Conservation (phyloP, 2,329 filamentous ascomycete genomes). For the Fonsecaea erecta region DNA sequence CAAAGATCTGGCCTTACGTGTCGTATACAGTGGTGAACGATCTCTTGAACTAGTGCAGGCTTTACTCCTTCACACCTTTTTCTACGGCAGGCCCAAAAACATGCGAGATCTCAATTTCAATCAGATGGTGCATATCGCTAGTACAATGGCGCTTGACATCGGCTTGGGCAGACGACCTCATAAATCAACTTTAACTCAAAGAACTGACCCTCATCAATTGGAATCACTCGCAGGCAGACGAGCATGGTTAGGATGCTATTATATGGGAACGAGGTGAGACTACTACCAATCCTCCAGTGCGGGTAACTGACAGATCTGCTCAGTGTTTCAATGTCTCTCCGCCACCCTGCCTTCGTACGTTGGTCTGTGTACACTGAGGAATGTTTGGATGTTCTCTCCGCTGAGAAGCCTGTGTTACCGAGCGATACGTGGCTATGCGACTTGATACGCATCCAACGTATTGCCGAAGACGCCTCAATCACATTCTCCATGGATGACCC, state of each 20-base stretch:
- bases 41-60: constrained; percentile 81
- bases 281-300: background rate
- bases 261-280: constrained; percentile 58
- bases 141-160: constrained; percentile 80
- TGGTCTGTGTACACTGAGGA: constrained; percentile 69
- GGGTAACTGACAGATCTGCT: background rate
- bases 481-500: constrained; percentile 72
- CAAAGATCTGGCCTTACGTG: constrained; percentile 72
- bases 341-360: constrained; percentile 61
- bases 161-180: constrained; percentile 67
- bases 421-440: constrained; percentile 62
- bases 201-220: constrained; percentile 42
- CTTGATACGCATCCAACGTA: constrained; percentile 63
- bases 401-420: constrained; percentile 58
- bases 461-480: constrained; percentile 70
- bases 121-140: constrained; percentile 78
- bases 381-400: constrained; percentile 62
- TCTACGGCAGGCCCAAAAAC: constrained; percentile 83
- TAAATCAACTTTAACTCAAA: constrained; percentile 44
- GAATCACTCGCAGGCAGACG: constrained; percentile 60
- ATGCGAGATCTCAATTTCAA: constrained; percentile 89
- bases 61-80: constrained; percentile 73
- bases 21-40: constrained; percentile 77
- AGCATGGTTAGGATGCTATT: constrained; percentile 66
- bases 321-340: constrained; percentile 60